phyloP scores from a whole-genome alignment of 148 eudicot species.

The Pharnaceum exiguum region DNA sequence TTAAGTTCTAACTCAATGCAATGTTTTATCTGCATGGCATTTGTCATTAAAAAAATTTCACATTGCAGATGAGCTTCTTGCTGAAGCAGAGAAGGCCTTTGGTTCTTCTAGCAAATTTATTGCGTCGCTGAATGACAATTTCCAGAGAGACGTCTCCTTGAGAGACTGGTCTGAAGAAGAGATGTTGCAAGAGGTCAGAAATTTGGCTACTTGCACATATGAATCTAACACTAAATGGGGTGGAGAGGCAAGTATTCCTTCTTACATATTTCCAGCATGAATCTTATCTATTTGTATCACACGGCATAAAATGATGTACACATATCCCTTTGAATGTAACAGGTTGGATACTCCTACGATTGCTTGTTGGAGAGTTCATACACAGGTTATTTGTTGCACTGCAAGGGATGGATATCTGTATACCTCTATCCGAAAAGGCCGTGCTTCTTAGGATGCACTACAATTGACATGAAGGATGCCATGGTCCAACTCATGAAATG shows the following conservation, averaged over 20 bases:
- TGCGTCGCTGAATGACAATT: constrained; percentile 8
- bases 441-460: constrained; percentile 27
- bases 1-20: not conserved
- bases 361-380: constrained; percentile 28
- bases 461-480: constrained; percentile 29
- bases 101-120: constrained; percentile 42
- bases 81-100: constrained; percentile 21
- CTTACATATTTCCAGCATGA: no score
- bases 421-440: constrained; percentile 27
- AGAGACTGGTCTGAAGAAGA: constrained; percentile 9
- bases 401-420: constrained; percentile 28
- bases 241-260: constrained; percentile 36
- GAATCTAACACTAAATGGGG: constrained; percentile 64
- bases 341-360: constrained; percentile 28
- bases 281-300: no score
- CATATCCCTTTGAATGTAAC: not conserved
- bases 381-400: constrained; percentile 22
- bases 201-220: constrained; percentile 47
- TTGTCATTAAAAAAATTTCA: not conserved
- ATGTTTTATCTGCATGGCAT: not conserved
- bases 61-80: constrained; percentile 18
- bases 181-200: constrained; percentile 32
- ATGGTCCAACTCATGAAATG: constrained; percentile 26
- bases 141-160: not conserved
- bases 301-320: no score